These are phyloP conservation scores for Aureococcus anophagefferens DNA, from an alignment of 108 stramenopile genomes.

Conservation along the genomic window DNA sequence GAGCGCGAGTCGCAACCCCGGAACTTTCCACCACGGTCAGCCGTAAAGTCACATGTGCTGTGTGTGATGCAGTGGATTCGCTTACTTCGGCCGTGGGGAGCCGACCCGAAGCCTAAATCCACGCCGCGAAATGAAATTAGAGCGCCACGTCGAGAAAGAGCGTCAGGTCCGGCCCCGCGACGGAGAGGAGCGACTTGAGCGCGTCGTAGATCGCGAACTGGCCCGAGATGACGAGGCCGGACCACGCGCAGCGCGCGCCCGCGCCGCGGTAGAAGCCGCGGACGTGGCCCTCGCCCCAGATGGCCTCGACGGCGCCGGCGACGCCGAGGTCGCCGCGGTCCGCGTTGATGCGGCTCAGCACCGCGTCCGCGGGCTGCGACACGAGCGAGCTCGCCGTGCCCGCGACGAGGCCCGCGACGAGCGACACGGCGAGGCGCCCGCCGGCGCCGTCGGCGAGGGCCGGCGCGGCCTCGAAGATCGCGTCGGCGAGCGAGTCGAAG, in stretches of 20 bases:
- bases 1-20: too few relatives aligned
- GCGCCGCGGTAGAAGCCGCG: conserved; percentile 69
- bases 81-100: too few relatives aligned
- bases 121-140: too few relatives aligned
- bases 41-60: too few relatives aligned
- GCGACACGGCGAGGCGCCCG: conserved; percentile 62
- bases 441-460: conserved; percentile 50
- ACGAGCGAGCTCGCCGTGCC: conserved; percentile 68
- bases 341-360: conserved; percentile 38
- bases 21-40: too few relatives aligned
- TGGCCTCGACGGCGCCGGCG: background rate
- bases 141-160: too few relatives aligned
- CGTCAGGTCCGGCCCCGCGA: too few relatives aligned
- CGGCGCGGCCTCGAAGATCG: conserved; percentile 48
- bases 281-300: conserved; percentile 45
- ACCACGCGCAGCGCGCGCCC: conserved; percentile 80
- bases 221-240: conserved; percentile 72
- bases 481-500: conserved; percentile 75
- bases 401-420: conserved; percentile 72
- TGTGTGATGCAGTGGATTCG: too few relatives aligned
- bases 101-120: too few relatives aligned
- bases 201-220: conserved; percentile 88
- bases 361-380: conserved; percentile 80
- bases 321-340: conserved; percentile 7
- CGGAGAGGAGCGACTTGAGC: conserved; percentile 21